Base-by-base conservation (phyloP, 2,329 filamentous ascomycete genomes). In the Aspergillus sp. region DNA sequence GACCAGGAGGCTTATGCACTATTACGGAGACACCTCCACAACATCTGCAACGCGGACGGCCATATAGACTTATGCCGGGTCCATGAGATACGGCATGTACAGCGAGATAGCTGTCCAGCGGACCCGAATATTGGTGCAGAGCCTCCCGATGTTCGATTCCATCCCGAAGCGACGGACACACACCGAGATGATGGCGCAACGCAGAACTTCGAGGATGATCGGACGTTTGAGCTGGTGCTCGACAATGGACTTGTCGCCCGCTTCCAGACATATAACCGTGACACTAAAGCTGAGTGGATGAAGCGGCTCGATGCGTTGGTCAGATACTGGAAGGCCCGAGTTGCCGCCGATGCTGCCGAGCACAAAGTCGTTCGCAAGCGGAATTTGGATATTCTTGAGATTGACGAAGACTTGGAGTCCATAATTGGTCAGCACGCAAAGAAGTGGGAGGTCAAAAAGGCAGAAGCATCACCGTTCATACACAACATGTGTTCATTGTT, bases 401-500 rank as follows among this genome's bases (percentile, higher is more conserved):
- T 88, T 52, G 84, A 88, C 62, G 85, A 88, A 63, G 81, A 84
- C 58, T 76, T 81, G 58, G 85, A 88, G 67, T 84, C 85, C 0
- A 71, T 81, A 41, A 69, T 88, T n/a, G 85, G 85, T 9, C 84
- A 87, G 61, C 87, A 84, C 62, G 84, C 84, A 0, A 75, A 78
- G 58, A 87, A 88, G 61, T 88, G 85, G 85, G 85, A 88, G 65
- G 84, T 88, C 19, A 81, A 77, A 14, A 79, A 84, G 57, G 81
- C 83, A 1, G 80, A 80, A 58, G 83, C 85, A n/a, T 85, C 80
- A 1, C 80, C 85, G 1, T 72, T 81, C 36, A 70, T 88, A n/a
- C 87, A 86, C 72, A 85, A 88, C 65, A 79, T 88, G 72, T 88
- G 85, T 65, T 79, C 81, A n/a, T 79, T 88, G 19, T 78, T 81